Conservation (phyloP, 208 protist genomes). For the Trypanosoma brucei region DNA sequence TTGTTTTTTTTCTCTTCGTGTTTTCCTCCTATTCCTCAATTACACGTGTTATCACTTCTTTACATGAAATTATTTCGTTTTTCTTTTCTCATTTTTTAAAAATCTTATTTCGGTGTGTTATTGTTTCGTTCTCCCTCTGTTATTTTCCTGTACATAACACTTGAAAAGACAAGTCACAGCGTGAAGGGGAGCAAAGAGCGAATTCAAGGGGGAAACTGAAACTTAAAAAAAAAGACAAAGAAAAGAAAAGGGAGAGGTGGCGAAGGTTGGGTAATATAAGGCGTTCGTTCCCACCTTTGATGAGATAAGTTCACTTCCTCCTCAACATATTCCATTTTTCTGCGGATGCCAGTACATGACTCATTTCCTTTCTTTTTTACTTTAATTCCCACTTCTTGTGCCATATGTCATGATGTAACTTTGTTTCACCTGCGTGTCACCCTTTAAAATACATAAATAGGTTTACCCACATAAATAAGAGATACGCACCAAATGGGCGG, state of each 20-base stretch:
- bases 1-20: conserved; percentile 9
- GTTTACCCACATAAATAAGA: too few species aligned
- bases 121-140: conserved; percentile 6
- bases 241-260: background rate
- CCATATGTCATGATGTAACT: too few species aligned
- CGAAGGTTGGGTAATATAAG: too few species aligned
- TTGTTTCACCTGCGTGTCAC: too few species aligned
- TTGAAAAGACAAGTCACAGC: background rate
- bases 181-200: background rate
- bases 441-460: too few species aligned
- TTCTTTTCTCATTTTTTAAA: conserved; percentile 11
- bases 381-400: too few species aligned
- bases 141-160: conserved; percentile 4
- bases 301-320: too few species aligned
- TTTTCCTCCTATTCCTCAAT: conserved; percentile 8
- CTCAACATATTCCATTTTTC: too few species aligned
- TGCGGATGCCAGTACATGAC: too few species aligned
- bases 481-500: conserved; percentile 2
- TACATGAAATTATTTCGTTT: conserved; percentile 14
- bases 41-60: conserved; percentile 7
- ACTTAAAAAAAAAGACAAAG: background rate
- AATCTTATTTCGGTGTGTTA: background rate
- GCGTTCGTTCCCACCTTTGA: too few species aligned
- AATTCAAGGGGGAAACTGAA: background rate
- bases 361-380: too few species aligned